Conservation (phyloP, 2,329 filamentous ascomycete species). For the Zalaria obscura region DNA sequence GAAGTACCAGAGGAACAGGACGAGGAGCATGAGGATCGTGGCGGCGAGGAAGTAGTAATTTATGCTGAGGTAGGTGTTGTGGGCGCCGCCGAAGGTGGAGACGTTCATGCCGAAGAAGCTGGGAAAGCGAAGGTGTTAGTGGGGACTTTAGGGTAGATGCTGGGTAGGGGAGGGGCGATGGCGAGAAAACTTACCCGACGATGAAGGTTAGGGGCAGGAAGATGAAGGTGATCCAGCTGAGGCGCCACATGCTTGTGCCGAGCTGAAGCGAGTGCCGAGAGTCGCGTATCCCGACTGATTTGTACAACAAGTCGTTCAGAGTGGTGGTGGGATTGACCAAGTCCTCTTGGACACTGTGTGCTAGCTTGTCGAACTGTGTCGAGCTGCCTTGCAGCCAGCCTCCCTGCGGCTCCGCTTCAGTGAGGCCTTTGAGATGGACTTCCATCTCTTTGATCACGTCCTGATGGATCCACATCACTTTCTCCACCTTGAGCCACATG, state of each 20-base stretch:
- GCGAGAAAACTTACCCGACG: slow-evolving; percentile 10
- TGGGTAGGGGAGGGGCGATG: slow-evolving; percentile 55
- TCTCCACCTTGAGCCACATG: slow-evolving; percentile 38
- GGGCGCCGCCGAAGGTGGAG: slow-evolving; percentile 24
- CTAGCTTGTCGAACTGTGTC: slow-evolving; percentile 31
- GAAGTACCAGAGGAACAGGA: slow-evolving; percentile 32
- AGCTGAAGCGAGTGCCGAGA: slow-evolving; percentile 34
- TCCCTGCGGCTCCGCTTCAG: slow-evolving; percentile 10
- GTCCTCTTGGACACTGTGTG: slow-evolving; percentile 34
- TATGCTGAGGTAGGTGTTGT: slow-evolving; percentile 31
- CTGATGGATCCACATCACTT: slow-evolving; percentile 35
- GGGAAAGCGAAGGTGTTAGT: background rate
- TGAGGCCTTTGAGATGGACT: slow-evolving; percentile 26
- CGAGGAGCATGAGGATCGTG: slow-evolving; percentile 30
- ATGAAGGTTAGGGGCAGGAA: slow-evolving; percentile 46
- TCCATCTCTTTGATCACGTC: slow-evolving; percentile 34
- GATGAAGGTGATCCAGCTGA: slow-evolving; percentile 61
- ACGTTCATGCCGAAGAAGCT: slow-evolving; percentile 40
- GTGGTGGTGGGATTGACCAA: slow-evolving; percentile 35
- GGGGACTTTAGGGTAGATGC: slow-evolving; percentile 36
- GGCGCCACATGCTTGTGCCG: slow-evolving; percentile 37
- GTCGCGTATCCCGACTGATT: slow-evolving; percentile 38
- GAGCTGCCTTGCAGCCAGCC: slow-evolving; percentile 27
- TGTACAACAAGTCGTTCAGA: slow-evolving; percentile 38
- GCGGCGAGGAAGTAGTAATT: slow-evolving; percentile 37